Base-by-base conservation (phyloP, 495 filamentous ascomycete genomes). In the Hypoxylon fuscum region DNA sequence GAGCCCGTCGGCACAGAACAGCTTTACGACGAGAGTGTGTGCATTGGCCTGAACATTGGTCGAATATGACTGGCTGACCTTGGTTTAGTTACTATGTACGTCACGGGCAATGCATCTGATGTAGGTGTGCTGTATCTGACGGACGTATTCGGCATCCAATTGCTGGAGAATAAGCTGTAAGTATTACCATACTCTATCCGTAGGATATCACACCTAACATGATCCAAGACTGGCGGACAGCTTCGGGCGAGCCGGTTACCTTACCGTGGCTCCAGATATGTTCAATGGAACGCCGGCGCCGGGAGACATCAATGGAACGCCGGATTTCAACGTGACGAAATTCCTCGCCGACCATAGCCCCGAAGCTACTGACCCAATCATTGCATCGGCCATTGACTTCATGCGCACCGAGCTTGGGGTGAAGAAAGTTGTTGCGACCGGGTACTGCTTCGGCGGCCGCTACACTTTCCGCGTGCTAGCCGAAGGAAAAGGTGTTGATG, bases 191-290 rank as follows among this genome's bases (percentile, higher is more conserved):
- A 15, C 29, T 25, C 27, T 25, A 12, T 15, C 25, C 37, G 22
- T 12, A n/a, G 22, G 14, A 15, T 4, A 18, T 6, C 42, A 42
- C 14, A 34, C 45, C 41, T 53, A 11, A 46, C 41, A 56, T 45
- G 7, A 15, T 46, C 10, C 40, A 34, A 83, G 80, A 27, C 79
- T 93, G 27, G 89, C 88, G 59, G 90, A 94, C 73, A 84, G 86
- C 69, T 90, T 86, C 69, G 90, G 90, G 49, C 82, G 83, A 63
- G 88, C 88, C 52, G 91, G 90, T 44, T 93, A 91, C 75, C 79
- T 90, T 29, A 85, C 86, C 51, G 74, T 91, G 18, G 81, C 90
- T 55, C 91, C 90, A 11, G 91, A 95, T 68, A 79, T 93, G 52
- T 90, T 92, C 78, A 71, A 81, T 29, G 88, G 87, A 52, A 82